Evolutionary conservation across 495 filamentous ascomycete genomes (phyloP), one percentile per base, ranked within the genome.

Genomic region (Parathielavia appendiculata): DNA sequence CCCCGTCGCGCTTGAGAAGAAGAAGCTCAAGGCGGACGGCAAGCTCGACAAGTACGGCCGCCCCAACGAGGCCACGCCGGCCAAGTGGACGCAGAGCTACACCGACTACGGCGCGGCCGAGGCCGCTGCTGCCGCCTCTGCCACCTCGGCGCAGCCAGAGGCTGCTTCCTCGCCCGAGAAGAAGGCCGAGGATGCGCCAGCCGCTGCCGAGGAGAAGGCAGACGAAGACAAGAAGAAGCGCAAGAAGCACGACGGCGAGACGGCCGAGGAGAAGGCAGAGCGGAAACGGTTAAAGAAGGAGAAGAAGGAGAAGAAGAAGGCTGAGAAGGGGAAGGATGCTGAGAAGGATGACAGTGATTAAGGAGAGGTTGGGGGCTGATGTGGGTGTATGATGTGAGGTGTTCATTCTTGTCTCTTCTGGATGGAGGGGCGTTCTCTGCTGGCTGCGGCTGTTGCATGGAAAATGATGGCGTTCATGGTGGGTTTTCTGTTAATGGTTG

Each of bases 1-100:
- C 45, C 92, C 92, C 41, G 83, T 89, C 56, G 92, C 93, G 30
- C 66, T 87, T 43, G 88, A 96, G 77, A 98, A 98, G 85, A 97
- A 97, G 86, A 95, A 97, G 83, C 84, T 98, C 76, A 97, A 97
- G 82, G 87, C 88, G n/a, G 86, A 87, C 62, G 93, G 93, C 71
- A 92, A 96, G 77, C 86, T 98, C 26, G 93, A 98, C 78, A 98
- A 98, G 83, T 97, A 83, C 61, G 93, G 93, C 56, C 83, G 92
- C 43, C 72, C 89, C 51, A 98, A 97, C 73, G 92, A 96, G 68
- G 81, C 83, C 52, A 98, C 93, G 9, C 93, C 93, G 23, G 83
- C 88, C 47, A 86, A 92, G 71, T 98, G 93, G 93, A 91, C 87
- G 62, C 75, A 78, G 45, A 84, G 86, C 38, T 96, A 97, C 80